Percentiles rank a stretch among this genome's conserved stretches.
These are phyloP conservation scores for Phytophthora kernoviae DNA, from an alignment of 352 stramenopile species.

Conservation along the genomic window DNA sequence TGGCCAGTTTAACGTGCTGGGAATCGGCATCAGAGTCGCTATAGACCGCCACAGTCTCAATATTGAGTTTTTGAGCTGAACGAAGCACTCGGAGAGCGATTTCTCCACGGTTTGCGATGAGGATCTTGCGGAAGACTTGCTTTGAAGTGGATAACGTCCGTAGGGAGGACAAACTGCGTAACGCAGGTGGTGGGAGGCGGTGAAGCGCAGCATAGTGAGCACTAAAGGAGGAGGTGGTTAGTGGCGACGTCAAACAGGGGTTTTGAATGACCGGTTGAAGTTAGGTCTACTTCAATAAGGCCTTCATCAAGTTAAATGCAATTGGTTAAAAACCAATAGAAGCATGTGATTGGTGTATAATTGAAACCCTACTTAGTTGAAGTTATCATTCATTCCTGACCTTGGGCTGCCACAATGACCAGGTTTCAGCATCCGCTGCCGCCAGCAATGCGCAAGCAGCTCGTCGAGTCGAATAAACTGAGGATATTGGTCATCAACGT, in stretches of 20 bases:
- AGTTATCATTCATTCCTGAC: too few species aligned
- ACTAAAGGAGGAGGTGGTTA: constrained; percentile 1
- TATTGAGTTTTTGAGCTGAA: constrained; percentile 85
- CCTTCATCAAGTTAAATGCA: too few species aligned
- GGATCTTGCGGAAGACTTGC: constrained; percentile 87
- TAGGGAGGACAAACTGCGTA: constrained; percentile 2
- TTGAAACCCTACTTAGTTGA: too few species aligned
- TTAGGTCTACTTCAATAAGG: constrained; percentile 22
- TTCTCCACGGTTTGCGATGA: constrained; percentile 92
- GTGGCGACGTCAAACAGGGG: not conserved
- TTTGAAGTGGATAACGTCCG: constrained; percentile 27
- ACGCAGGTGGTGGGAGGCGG: constrained; percentile 5
- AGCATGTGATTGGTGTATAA: too few species aligned
- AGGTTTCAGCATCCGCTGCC: constrained; percentile 40
- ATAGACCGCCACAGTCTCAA: constrained; percentile 93
- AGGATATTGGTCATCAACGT: constrained; percentile 68
- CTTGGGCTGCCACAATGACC: too few species aligned
- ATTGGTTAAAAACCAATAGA: not conserved
- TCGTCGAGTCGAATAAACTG: constrained; percentile 54
- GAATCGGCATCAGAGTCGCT: constrained; percentile 85
- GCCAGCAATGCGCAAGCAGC: constrained; percentile 53
- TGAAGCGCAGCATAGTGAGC: constrained; percentile 28
- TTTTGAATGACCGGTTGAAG: constrained; percentile 1
- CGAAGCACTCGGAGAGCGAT: constrained; percentile 89
- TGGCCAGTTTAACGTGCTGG: constrained; percentile 77